Base-by-base conservation (phyloP, 805 yeast species). In the Teunomyces funiuensis region DNA sequence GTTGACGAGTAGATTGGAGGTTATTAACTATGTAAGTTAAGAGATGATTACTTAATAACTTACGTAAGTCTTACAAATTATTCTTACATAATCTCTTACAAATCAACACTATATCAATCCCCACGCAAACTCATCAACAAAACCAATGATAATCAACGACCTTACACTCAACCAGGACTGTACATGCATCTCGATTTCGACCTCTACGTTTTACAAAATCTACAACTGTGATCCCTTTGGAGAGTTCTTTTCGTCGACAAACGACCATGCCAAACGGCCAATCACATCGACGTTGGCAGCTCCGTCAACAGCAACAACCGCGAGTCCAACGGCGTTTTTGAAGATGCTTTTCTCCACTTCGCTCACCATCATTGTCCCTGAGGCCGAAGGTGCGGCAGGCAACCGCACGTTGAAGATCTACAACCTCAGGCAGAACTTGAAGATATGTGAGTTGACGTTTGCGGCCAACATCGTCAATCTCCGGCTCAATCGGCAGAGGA, bases 401-500 rank as follows among this genome's bases (percentile, higher is more conserved):
- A 59, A 59, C 37, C 51, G 72, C n/a, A 44, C 61, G 14, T 50
- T 71, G 23, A 65, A 64, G 40, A 65, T 71, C 13, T 65, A 58
- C 51, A 71, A 71, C 42, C 53, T 69, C 39, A 71, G 69, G 50
- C 74, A 67, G 43, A 63, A 65, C 39, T 46, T 66, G 33, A 69
- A 68, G 55, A 88, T 91, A 14, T 91, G 98, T 63, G 98, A 91
- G 57, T 69, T 91, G 51, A 79, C 91, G 0, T 93, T 89, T 61
- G 91, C 96, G 1, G 79, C 88, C 3, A 69, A 81, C 6, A 82
- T 91, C 2, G 66, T 84, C 19, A 79, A 79, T 38, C 83, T 91
- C 25, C 80, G 79, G 51, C 74, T 91, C 65, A 93, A 91, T 62
- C 74, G 97, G 31, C 84, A 85, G 52, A 69, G 97, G 33, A 72